Percentiles rank a stretch among this genome's conserved stretches.
These are phyloP conservation scores for Ramaria rubella DNA, from an alignment of 768 basidiomycete genomes.

Conservation along the genomic window DNA sequence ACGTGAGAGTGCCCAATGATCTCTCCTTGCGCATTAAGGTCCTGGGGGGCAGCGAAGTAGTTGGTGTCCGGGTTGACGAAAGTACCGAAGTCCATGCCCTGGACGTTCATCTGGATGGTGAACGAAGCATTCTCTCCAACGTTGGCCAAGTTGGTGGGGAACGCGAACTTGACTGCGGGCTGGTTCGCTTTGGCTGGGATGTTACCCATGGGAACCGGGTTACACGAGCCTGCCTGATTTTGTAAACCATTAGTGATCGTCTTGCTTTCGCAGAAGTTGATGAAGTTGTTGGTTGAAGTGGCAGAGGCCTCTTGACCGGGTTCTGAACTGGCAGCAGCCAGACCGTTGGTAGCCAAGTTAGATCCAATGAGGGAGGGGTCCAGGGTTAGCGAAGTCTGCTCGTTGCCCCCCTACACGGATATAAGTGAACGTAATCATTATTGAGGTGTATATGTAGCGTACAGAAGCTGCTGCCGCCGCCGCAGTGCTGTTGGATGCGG, in stretches of 20 bases:
- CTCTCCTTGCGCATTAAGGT: slow-evolving; percentile 41
- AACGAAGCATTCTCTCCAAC: slow-evolving; percentile 43
- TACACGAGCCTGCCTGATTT: slow-evolving; percentile 49
- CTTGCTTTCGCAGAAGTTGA: slow-evolving; percentile 45
- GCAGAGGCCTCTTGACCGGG: slow-evolving; percentile 47
- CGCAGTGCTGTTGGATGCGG: slow-evolving; percentile 15
- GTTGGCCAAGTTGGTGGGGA: slow-evolving; percentile 42
- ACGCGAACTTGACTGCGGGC: slow-evolving; percentile 43
- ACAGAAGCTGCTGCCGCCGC: slow-evolving; percentile 15
- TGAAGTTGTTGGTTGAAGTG: slow-evolving; percentile 56
- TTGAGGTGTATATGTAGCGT: neutral
- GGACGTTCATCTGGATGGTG: slow-evolving; percentile 44
- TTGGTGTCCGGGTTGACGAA: slow-evolving; percentile 51
- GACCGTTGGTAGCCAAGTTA: slow-evolving; percentile 46
- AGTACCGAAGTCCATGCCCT: slow-evolving; percentile 42
- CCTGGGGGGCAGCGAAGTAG: slow-evolving; percentile 54
- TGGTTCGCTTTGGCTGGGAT: slow-evolving; percentile 42
- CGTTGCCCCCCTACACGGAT: slow-evolving; percentile 24
- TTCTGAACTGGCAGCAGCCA: slow-evolving; percentile 28
- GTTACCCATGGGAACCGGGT: slow-evolving; percentile 50
- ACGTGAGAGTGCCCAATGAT: slow-evolving; percentile 56
- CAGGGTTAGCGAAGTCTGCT: slow-evolving; percentile 42
- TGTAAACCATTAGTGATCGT: slow-evolving; percentile 53
- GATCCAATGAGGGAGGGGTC: slow-evolving; percentile 43
- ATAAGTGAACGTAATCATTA: neutral